Evolutionary conservation across 768 basidiomycete genomes (phyloP), one percentile per base, ranked within the genome.

Genomic region (Auricularia auricula-judae): DNA sequence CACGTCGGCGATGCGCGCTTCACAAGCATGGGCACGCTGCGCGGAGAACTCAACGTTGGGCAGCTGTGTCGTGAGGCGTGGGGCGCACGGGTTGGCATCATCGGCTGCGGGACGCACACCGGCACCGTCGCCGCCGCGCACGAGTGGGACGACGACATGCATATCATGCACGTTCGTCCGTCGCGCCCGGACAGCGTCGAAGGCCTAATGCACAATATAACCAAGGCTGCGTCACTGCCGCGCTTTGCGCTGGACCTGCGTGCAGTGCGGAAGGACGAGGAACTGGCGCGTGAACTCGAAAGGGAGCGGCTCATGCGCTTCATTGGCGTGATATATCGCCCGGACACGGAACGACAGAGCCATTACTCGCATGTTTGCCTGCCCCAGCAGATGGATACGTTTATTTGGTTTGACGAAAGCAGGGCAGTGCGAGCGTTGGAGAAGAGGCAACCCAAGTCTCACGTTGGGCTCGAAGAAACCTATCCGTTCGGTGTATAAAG

Each of bases 321-420:
- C 68, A 72, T 73, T 54, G 73, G 72, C 21, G 70, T 74, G 36
- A 70, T 74, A 21, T 73, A 74, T 63, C 63, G 71, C 12, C 68
- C 66, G 3, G 61, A 62, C 18, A 71, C 73, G 4, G 72, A 74
- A 58, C 51, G 69, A 1, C 67, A 67, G 65, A 73, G 72, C 58
- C 73, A 73, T 64, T 74, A 74, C 63, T 68, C 68, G 3, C 66
- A 63, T 44, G 72, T 71, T 67, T 68, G 66, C 43, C 66, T 68
- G 1, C 71, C 70, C 10, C 63, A 68, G 21, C 73, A 73, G 66
- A 72, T 70, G 61, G 73, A 73, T 62, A 70, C 68, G n/a, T 66
- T 65, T 35, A 63, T 66, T 16, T 66, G 65, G 65, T 66, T 66
- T 34, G 53, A 64, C 39, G 56, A 59, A 36, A 64, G 63, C 3